Evolutionary conservation across 371 early-diverging fungal genomes (phyloP).

Genomic region (Rhizopus microsporus): DNA sequence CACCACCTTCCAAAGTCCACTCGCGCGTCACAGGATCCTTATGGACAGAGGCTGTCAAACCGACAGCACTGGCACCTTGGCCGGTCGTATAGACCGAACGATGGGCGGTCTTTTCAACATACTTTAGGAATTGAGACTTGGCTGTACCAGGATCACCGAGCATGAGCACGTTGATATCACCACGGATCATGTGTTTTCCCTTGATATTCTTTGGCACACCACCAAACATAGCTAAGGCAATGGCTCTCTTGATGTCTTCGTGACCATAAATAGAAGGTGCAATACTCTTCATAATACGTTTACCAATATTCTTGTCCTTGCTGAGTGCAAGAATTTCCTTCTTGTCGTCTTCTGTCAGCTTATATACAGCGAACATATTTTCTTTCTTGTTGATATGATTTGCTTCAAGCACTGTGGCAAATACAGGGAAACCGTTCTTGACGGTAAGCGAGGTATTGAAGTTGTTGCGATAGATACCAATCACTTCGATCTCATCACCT

Average conservation of each 20-base stretch:
- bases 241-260: slow-evolving; percentile 94
- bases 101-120: slow-evolving; percentile 94
- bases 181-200: slow-evolving; percentile 93
- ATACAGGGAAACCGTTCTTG: slow-evolving; percentile 98
- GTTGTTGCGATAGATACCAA: slow-evolving; percentile 98
- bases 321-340: slow-evolving; percentile 79
- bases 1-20: slow-evolving; percentile 99
- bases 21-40: slow-evolving; percentile 97
- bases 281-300: slow-evolving; percentile 92
- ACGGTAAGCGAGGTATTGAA: slow-evolving; percentile 89
- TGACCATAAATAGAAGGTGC: slow-evolving; percentile 99
- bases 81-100: slow-evolving; percentile 99
- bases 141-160: slow-evolving; percentile 99
- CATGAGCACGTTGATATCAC: slow-evolving; percentile 99
- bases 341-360: slow-evolving; percentile 93
- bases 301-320: slow-evolving; percentile 80
- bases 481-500: slow-evolving; percentile 98
- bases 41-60: slow-evolving; percentile 98
- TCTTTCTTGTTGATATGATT: slow-evolving; percentile 89
- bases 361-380: slow-evolving; percentile 83
- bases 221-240: slow-evolving; percentile 97
- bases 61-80: slow-evolving; percentile 99
- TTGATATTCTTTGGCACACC: slow-evolving; percentile 95
- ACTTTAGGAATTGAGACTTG: slow-evolving; percentile 99
- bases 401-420: slow-evolving; percentile 96